Base-by-base conservation (phyloP, 164 flowering plant genomes). In the Magnolia changhungtana region DNA sequence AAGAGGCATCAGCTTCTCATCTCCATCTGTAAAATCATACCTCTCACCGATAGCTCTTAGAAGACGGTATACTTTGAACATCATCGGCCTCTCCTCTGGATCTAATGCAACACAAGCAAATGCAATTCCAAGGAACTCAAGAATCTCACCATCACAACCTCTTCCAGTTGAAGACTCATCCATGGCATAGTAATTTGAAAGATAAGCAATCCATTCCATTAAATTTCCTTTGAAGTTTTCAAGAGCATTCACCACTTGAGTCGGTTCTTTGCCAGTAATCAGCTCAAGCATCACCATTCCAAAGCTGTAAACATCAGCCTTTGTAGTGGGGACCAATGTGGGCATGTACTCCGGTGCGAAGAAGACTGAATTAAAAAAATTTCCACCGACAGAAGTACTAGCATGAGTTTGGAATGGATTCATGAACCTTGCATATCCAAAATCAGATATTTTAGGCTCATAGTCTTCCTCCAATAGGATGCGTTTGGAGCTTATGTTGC, bases 251-350 rank as follows among this genome's bases (percentile, higher is more conserved):
- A 69, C 52, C 55, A 81, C 80, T 58, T 78, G 63, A 59, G 70
- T 78, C 23, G 83, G 66, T 50, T 8, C 72, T 72, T 81, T 78
- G 23, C 83, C 80, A 4, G 80, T 72, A 13, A 81, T 69, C 55
- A 81, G 50, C 70, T 81, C 83, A n/a, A 81, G 78, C 45, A 81
- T 69, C 19, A 81, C 76, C 20, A 50, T 72, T 11, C 83, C 83
- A 50, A 81, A 81, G 72, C 80, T 78, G 50, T 81, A 78, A 13
- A 81, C 80, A 72, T 81, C 83, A 8, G 77, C 80, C 68, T 73
- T 74, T 7, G 75, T 79, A 69, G 82, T 80, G n/a, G 82, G 77
- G 1, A 74, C 67, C 23, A 74, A 63, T 20, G 77, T 69, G 24
- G 74, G 79, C 27, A 64, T 31, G 24, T 73, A 80, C 70, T 80